These are phyloP conservation scores for Themeda triandra DNA, from an alignment of 176 grass and related monocot genomes.

Conservation along the genomic window DNA sequence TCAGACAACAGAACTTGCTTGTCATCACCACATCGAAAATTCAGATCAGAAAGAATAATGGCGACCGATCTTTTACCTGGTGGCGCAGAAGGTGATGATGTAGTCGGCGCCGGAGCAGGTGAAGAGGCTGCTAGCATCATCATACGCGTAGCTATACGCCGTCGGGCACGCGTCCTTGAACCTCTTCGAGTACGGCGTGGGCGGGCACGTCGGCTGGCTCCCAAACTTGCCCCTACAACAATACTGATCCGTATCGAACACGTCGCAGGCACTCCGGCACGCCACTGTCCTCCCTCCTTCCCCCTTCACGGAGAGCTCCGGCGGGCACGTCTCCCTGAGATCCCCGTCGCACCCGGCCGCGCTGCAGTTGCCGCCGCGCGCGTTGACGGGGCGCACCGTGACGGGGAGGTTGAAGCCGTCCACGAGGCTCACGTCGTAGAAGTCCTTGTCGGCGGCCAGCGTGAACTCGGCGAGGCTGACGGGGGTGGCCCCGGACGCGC, in stretches of 20 bases:
- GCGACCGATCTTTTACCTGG: background rate
- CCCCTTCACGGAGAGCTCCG: slow-evolving; percentile 60
- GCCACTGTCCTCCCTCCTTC: slow-evolving; percentile 47
- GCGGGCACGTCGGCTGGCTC: slow-evolving; percentile 55
- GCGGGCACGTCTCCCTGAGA: slow-evolving; percentile 49
- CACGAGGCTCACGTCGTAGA: slow-evolving; percentile 98
- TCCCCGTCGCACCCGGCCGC: slow-evolving; percentile 63
- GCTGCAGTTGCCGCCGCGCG: slow-evolving; percentile 51
- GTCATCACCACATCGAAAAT: too few relatives aligned
- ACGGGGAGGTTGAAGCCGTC: slow-evolving; percentile 73
- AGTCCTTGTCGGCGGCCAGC: slow-evolving; percentile 52
- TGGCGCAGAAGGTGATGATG: slow-evolving; percentile 73
- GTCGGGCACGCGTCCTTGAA: slow-evolving; percentile 72
- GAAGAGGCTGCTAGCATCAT: slow-evolving; percentile 67
- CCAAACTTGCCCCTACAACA: slow-evolving; percentile 63
- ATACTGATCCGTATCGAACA: slow-evolving; percentile 83
- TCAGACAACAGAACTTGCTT: background rate
- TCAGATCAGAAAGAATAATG: too few relatives aligned
- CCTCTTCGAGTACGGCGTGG: slow-evolving; percentile 68
- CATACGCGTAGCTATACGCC: slow-evolving; percentile 90
- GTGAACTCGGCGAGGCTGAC: slow-evolving; percentile 85
- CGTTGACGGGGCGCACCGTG: slow-evolving; percentile 30
- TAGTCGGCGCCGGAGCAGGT: slow-evolving; percentile 65
- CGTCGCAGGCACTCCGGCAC: slow-evolving; percentile 86
- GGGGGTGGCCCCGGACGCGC: slow-evolving; percentile 46